These are phyloP conservation scores for Aspergillus terreus DNA, from an alignment of 2,329 filamentous ascomycete genomes.

Conservation along the genomic window DNA sequence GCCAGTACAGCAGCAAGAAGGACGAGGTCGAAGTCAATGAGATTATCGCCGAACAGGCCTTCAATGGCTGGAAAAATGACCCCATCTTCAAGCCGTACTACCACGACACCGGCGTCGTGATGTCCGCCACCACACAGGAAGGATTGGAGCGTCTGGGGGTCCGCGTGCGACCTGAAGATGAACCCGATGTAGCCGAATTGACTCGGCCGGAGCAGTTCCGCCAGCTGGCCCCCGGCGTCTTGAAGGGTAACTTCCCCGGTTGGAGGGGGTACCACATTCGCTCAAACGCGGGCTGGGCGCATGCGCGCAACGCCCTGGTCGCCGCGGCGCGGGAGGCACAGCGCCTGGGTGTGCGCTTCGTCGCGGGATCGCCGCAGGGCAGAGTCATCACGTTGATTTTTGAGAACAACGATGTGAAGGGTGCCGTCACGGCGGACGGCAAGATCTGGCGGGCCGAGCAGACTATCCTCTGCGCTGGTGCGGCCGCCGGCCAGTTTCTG, in stretches of 20 bases:
- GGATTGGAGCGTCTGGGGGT: slow-evolving; percentile 35
- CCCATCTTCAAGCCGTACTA: slow-evolving; percentile 44
- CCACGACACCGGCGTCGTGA: slow-evolving; percentile 43
- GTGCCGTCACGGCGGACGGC: slow-evolving; percentile 39
- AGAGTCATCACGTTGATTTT: slow-evolving; percentile 36
- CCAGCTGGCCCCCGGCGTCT: slow-evolving; percentile 47
- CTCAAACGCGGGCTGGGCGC: slow-evolving; percentile 50
- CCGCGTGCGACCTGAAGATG: slow-evolving; percentile 25
- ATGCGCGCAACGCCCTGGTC: slow-evolving; percentile 46
- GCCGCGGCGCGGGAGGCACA: slow-evolving; percentile 44
- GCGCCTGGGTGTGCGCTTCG: slow-evolving; percentile 44
- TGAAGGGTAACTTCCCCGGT: slow-evolving; percentile 42
- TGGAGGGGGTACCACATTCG: slow-evolving; percentile 44
- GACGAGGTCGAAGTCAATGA: slow-evolving; percentile 21
- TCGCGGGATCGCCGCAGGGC: slow-evolving; percentile 39
- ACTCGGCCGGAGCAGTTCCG: slow-evolving; percentile 43
- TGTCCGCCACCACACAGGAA: slow-evolving; percentile 40
- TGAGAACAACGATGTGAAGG: slow-evolving; percentile 34
- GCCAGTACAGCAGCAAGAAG: slow-evolving; percentile 31
- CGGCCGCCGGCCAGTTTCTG: slow-evolving; percentile 39
- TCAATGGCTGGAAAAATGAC: slow-evolving; percentile 43
- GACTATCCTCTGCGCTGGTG: slow-evolving; percentile 44
- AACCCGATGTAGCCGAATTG: slow-evolving; percentile 31
- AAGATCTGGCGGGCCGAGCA: slow-evolving; percentile 33
- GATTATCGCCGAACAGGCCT: slow-evolving; percentile 29